Conservation (phyloP, 257 asterid species). For the Solanum pimpinellifolium region DNA sequence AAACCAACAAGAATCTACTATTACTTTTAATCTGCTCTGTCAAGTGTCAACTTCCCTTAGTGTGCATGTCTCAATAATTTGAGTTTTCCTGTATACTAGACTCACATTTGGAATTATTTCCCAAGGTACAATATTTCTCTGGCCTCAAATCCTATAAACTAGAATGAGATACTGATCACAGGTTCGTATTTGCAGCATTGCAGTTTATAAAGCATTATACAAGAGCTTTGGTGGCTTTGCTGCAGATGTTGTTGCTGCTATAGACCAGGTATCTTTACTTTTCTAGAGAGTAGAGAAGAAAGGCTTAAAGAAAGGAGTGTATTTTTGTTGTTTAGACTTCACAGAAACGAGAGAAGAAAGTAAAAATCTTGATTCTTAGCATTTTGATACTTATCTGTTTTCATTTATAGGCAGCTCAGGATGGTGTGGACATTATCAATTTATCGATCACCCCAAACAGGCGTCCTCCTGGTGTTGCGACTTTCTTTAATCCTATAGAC, state of each 20-base stretch:
- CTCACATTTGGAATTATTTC: background rate
- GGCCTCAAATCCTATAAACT: background rate
- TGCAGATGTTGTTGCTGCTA: slow-evolving; percentile 98
- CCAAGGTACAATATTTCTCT: background rate
- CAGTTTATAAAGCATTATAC: slow-evolving; percentile 92
- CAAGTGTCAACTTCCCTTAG: background rate
- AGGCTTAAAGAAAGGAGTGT: background rate
- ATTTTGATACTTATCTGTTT: background rate
- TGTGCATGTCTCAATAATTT: background rate
- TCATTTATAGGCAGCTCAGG: slow-evolving; percentile 77
- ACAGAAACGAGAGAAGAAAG: background rate
- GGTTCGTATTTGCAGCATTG: slow-evolving; percentile 36
- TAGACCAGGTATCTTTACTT: slow-evolving; percentile 62
- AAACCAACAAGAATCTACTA: background rate
- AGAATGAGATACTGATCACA: background rate
- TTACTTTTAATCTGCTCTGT: background rate
- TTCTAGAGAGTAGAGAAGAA: background rate
- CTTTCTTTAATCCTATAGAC: slow-evolving; percentile 95
- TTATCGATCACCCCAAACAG: slow-evolving; percentile 95
- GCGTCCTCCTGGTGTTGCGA: slow-evolving; percentile 96
- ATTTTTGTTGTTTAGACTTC: background rate
- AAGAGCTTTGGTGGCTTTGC: slow-evolving; percentile 99
- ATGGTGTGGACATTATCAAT: slow-evolving; percentile 90
- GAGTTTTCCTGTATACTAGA: background rate
- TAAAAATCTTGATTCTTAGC: background rate